phyloP scores from a whole-genome alignment of 192 early-diverging fungal genomes.

The Blastocladiella britannica region DNA sequence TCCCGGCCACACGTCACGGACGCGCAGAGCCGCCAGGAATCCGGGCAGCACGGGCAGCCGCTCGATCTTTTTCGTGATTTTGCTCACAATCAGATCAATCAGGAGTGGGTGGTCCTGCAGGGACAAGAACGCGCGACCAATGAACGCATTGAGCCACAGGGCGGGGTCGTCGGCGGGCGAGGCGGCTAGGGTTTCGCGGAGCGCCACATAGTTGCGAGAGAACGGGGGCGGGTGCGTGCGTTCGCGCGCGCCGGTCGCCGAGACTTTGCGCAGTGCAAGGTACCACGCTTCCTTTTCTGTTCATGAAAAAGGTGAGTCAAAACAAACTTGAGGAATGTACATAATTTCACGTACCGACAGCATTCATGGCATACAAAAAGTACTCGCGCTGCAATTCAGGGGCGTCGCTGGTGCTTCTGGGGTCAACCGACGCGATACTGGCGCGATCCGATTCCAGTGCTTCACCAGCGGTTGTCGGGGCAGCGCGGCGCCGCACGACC shows the following conservation, averaged over 20 bases:
- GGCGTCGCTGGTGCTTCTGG: not conserved
- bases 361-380: not conserved
- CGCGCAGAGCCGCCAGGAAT: not conserved
- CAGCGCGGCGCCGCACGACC: not conserved
- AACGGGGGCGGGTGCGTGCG: too few species aligned
- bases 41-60: not conserved
- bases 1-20: not conserved
- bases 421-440: too few species aligned
- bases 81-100: conserved; percentile 16
- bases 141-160: conserved; percentile 62
- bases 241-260: conserved; percentile 11
- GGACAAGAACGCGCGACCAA: conserved; percentile 60
- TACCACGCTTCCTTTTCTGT: conserved; percentile 81
- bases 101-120: conserved; percentile 18
- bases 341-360: not conserved
- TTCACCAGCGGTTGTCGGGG: too few species aligned
- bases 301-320: too few species aligned
- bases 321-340: too few species aligned
- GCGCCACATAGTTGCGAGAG: conserved; percentile 10
- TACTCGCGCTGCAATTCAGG: not conserved
- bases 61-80: conserved; percentile 6
- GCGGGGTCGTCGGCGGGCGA: conserved; percentile 6
- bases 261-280: conserved; percentile 54
- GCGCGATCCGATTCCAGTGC: too few species aligned
- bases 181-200: conserved; percentile 17